Evolutionary conservation across 2,329 filamentous ascomycete species (phyloP).

Genomic region (Stagonosporopsis chrysanthemi): DNA sequence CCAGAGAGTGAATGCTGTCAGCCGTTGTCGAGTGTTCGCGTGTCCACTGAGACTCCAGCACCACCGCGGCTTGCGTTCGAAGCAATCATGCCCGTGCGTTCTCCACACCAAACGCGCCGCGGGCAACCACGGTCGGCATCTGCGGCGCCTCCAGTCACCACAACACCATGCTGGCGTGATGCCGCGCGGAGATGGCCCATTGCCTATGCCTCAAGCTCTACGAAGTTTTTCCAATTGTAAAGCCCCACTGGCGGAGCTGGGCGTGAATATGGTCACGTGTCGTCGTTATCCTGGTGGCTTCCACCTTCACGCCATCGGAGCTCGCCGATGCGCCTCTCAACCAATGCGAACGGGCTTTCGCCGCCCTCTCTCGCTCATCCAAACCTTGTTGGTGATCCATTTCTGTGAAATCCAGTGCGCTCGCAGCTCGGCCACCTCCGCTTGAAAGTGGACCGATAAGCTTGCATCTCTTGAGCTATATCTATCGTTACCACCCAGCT

Average conservation of each 20-base stretch:
- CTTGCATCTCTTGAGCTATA: constrained; percentile 36
- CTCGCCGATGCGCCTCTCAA: constrained; percentile 44
- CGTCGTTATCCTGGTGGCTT: constrained; percentile 30
- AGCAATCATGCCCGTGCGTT: constrained; percentile 15
- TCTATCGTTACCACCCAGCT: constrained; percentile 32
- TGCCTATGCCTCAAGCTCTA: constrained; percentile 17
- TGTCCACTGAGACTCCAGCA: constrained; percentile 6
- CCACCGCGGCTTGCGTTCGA: constrained; percentile 6
- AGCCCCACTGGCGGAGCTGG: constrained; percentile 24
- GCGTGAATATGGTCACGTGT: constrained; percentile 36
- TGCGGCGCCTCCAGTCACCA: constrained; percentile 10
- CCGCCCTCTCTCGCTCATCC: constrained; percentile 31
- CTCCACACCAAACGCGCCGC: constrained; percentile 14
- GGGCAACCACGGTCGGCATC: constrained; percentile 12
- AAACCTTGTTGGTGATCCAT: constrained; percentile 35
- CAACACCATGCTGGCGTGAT: constrained; percentile 38
- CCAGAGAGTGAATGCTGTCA: constrained; percentile 18
- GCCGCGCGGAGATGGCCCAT: constrained; percentile 22
- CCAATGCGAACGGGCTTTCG: constrained; percentile 36
- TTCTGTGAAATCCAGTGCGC: constrained; percentile 33
- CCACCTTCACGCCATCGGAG: constrained; percentile 33
- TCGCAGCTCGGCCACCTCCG: constrained; percentile 46
- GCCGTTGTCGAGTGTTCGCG: constrained; percentile 9
- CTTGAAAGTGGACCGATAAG: constrained; percentile 41
- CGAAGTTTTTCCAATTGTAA: constrained; percentile 16